Evolutionary conservation across 2,329 filamentous ascomycete species (phyloP), one percentile per base, ranked within the genome.

Genomic region (Gnomoniopsis smithogilvyi): DNA sequence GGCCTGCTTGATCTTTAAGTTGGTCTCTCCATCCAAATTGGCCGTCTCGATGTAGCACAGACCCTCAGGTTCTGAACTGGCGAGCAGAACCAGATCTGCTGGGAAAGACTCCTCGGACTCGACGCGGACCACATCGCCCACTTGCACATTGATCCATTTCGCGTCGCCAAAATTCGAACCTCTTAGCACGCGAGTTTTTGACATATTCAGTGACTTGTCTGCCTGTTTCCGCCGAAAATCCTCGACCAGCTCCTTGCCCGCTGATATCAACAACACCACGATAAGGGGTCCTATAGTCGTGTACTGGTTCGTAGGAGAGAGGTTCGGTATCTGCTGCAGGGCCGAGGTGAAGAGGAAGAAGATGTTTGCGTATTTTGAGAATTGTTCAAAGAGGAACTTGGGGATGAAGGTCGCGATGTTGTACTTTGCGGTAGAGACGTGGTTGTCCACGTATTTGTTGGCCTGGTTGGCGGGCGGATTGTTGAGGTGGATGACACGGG

Each of bases 11-110:
- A 99, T 96, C 77, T 99, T 99, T 66, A 99, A 78, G 71, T 99
- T 99, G 21, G 95, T 99, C 76, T 99, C 95, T 66, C 95, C 95
- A 68, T 99, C 95, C 60, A 99, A 80, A 71, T 99, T 99, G 24
- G 95, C 94, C 2, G 95, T 99, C 76, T 99, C 95, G 70, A 99
- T 98, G 72, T 99, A 99, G 76, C 95, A 99, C 58, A 99, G 78
- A 67, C 95, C 95, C 77, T 99, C 95, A 1, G 95, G 96, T 72
- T 99, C 96, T 7, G 95, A 98, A 69, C 92, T 96, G 10, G 95
- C 93, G 58, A 99, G 79, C 26, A 99, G 80, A 4, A 98, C 92
- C 64, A 99, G 75, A 74, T 99, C 95, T 41, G 95, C 92, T 0
- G 95, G 95, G 70, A 99, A 98, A 0, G 95, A 88, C 70, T 96